Percentiles rank a stretch among this genome's conserved stretches.
Conservation (phyloP, 2,329 filamentous ascomycete genomes). For the Apiospora pterosperma region DNA sequence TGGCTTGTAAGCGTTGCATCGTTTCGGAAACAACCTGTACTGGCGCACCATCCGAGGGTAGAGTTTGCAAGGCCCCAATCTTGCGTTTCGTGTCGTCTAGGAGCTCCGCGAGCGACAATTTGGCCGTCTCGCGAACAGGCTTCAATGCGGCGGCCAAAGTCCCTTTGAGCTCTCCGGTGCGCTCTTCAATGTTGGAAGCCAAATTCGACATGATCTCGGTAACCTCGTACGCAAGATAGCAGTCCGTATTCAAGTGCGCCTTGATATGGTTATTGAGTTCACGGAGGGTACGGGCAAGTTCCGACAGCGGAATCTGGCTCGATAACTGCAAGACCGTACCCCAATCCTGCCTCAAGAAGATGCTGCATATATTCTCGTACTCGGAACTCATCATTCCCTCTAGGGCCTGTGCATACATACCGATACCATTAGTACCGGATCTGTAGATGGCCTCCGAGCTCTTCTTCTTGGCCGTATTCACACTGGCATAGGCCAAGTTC, state of each 20-base stretch:
- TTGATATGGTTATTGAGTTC: constrained; percentile 91
- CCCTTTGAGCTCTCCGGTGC: constrained; percentile 81
- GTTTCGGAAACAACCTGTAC: constrained; percentile 77
- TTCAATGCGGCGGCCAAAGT: constrained; percentile 82
- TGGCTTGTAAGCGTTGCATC: constrained; percentile 80
- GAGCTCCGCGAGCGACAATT: constrained; percentile 77
- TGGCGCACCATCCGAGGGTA: constrained; percentile 76
- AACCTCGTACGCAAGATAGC: constrained; percentile 92
- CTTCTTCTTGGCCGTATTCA: constrained; percentile 80
- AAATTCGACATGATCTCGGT: constrained; percentile 83
- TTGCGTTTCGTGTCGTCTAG: constrained; percentile 78
- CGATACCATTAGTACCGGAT: constrained; percentile 85
- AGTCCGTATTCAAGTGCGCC: constrained; percentile 81
- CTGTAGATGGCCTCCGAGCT: constrained; percentile 80
- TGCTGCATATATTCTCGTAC: constrained; percentile 82
- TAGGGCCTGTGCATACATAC: constrained; percentile 81
- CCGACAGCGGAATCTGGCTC: constrained; percentile 72
- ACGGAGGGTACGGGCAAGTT: constrained; percentile 80
- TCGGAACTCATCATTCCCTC: constrained; percentile 85
- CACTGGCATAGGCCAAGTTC: constrained; percentile 82
- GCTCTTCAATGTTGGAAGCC: constrained; percentile 73
- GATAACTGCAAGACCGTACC: constrained; percentile 74
- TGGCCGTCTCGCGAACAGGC: constrained; percentile 88
- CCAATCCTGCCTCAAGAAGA: constrained; percentile 87
- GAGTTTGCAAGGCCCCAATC: constrained; percentile 58